Base-by-base conservation (phyloP, 2,329 filamentous ascomycete species). In the Diaporthe capsici region DNA sequence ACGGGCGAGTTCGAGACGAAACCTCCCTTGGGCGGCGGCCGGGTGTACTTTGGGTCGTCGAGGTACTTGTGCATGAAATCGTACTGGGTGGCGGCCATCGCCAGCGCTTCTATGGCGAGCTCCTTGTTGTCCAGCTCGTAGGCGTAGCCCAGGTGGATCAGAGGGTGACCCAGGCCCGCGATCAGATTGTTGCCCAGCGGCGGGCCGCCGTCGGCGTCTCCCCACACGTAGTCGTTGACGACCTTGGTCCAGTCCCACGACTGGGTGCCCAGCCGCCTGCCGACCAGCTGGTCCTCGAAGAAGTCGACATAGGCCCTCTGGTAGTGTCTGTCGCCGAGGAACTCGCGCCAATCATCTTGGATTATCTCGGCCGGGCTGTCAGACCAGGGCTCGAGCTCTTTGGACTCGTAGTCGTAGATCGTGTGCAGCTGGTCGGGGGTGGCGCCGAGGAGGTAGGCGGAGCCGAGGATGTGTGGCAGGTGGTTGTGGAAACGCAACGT, bases 111-210 rank as follows among this genome's bases (percentile, higher is more conserved):
- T 84, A 98, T 97, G 65, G 93, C 96, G 28, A 98, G 83, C 78
- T 97, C 96, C 75, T 93, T 94, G 79, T 91, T 97, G 77, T 94
- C 91, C 80, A 98, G 88, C 86, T 99, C 96, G 81, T 94, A 96
- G 13, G 95, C 97, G 82, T 98, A 98, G n/a, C 92, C 96, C 3
- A 99, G 89, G 81, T 98, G 97, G 75, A 98, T 97, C n/a, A 98
- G 87, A 1, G 96, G 94, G 80, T 98, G 95, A 25, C 94, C 96
- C 76, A 98, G 89, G 72, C 95, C 95, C 60, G 92, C 90, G 72
- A 97, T 91, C 53, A 98, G 85, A 51, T 93, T 92, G 84, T 97
- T 94, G 80, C 98, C 90, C 75, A 99, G 85, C 6, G 96, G 96
- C 81, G 94, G 88, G 70, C 94, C 89, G 47, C 92, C 93, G 57